Evolutionary conservation across 1,284 basidiomycete genomes (phyloP).

Genomic region (Pseudozyma tsukubaensis): DNA sequence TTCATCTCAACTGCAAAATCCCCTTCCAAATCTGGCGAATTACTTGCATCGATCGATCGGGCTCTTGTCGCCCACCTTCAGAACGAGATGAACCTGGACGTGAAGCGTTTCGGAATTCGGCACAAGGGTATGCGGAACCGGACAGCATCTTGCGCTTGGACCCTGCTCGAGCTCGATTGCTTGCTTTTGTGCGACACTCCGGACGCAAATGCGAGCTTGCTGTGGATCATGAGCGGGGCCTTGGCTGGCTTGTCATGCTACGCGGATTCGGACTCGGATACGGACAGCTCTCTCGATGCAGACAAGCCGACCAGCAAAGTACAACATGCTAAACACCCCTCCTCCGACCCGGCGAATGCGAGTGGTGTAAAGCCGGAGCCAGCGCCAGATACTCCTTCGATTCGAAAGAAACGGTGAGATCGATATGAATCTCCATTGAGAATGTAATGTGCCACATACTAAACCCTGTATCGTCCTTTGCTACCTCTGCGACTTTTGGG

Average conservation of each 20-base stretch:
- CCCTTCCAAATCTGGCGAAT: neutral
- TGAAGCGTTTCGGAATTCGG: too few species aligned
- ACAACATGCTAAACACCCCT: too few species aligned
- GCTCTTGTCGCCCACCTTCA: too few species aligned
- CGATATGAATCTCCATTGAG: neutral
- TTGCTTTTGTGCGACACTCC: too few species aligned
- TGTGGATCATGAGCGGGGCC: constrained; percentile 21
- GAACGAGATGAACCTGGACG: too few species aligned
- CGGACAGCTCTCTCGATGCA: neutral
- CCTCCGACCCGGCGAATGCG: too few species aligned
- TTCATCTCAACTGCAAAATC: constrained; percentile 6
- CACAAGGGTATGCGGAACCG: too few species aligned
- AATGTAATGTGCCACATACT: neutral
- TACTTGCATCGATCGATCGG: constrained; percentile 9
- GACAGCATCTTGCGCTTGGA: too few species aligned
- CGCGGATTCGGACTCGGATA: constrained; percentile 23
- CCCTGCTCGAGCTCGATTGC: neutral
- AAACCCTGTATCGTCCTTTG: neutral
- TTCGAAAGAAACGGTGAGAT: constrained; percentile 20
- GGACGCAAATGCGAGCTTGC: neutral
- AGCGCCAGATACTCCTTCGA: neutral
- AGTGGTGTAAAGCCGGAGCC: neutral
- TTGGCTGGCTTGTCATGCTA: constrained; percentile 26
- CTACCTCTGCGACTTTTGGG: neutral
- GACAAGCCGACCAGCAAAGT: too few species aligned